Evolutionary conservation across 345 rosid species (phyloP).

Genomic region (Eucalyptus microcorys): DNA sequence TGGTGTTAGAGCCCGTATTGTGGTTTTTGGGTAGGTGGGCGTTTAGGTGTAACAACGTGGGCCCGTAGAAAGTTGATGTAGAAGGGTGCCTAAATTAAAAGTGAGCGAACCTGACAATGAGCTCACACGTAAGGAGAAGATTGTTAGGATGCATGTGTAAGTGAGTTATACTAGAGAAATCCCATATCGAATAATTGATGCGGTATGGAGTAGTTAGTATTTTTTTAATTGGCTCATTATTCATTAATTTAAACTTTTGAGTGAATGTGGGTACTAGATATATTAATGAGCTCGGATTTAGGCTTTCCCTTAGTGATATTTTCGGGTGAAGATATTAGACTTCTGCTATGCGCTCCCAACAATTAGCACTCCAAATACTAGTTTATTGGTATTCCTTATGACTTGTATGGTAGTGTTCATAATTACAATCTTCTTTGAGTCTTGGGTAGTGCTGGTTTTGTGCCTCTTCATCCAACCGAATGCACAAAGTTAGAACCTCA

Average conservation of each 20-base stretch:
- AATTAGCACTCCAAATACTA: neutral
- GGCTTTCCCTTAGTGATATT: neutral
- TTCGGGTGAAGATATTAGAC: neutral
- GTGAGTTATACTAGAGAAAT: no score
- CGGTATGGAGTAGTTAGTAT: no score
- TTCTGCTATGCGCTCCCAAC: neutral
- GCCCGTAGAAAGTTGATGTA: neutral
- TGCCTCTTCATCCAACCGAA: neutral
- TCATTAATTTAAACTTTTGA: neutral
- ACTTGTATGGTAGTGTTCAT: neutral
- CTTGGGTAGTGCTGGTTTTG: neutral
- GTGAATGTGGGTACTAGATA: neutral
- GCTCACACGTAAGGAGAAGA: neutral
- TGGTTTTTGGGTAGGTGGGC: neutral
- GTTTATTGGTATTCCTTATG: no score
- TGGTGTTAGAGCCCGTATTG: neutral
- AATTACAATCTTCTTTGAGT: neutral
- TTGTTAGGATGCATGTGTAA: neutral
- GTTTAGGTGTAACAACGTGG: neutral
- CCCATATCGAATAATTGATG: neutral
- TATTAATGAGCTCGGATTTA: accelerated
- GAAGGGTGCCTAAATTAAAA: no score
- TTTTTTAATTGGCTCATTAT: no score
- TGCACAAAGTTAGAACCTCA: neutral
- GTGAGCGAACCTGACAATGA: neutral